These are phyloP conservation scores for Neopestalotiopsis rosae DNA, from an alignment of 2,329 filamentous ascomycete genomes.

Conservation along the genomic window DNA sequence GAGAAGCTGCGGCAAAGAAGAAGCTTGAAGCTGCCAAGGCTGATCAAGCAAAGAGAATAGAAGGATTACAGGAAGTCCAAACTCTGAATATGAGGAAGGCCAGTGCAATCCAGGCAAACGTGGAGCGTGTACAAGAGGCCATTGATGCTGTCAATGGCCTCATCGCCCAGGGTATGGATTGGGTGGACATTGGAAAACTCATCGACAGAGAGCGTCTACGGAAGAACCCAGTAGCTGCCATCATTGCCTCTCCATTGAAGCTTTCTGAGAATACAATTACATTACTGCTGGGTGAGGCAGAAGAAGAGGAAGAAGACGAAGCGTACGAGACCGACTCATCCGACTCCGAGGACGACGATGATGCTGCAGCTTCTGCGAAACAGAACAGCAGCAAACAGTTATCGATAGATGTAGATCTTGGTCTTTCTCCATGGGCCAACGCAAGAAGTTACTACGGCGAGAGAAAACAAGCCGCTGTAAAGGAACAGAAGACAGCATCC, in stretches of 20 bases:
- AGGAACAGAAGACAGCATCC: constrained; percentile 84
- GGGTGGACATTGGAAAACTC: constrained; percentile 87
- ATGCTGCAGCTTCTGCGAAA: constrained; percentile 39
- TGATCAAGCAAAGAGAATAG: constrained; percentile 85
- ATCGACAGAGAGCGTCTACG: constrained; percentile 85
- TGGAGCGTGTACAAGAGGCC: constrained; percentile 89
- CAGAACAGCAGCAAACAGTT: constrained; percentile 58
- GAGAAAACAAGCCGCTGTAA: constrained; percentile 80
- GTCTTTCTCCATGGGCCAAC: constrained; percentile 84
- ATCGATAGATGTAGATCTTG: constrained; percentile 83
- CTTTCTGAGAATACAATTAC: constrained; percentile 90
- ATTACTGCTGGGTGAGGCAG: constrained; percentile 75
- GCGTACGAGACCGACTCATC: constrained; percentile 69
- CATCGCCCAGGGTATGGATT: constrained; percentile 96
- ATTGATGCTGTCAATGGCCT: constrained; percentile 91
- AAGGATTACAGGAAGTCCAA: constrained; percentile 81
- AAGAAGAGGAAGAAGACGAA: constrained; percentile 61
- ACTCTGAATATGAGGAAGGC: constrained; percentile 86
- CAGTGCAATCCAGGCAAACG: constrained; percentile 86
- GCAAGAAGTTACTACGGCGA: constrained; percentile 92
- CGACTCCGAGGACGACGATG: constrained; percentile 60
- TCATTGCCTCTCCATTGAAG: constrained; percentile 87
- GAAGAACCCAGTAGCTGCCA: constrained; percentile 82
- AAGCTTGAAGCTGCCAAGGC: constrained; percentile 84
- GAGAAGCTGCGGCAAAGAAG: constrained; percentile 79